phyloP scores from a whole-genome alignment of 73 alveolate species.

The Symbiodinium natans region DNA sequence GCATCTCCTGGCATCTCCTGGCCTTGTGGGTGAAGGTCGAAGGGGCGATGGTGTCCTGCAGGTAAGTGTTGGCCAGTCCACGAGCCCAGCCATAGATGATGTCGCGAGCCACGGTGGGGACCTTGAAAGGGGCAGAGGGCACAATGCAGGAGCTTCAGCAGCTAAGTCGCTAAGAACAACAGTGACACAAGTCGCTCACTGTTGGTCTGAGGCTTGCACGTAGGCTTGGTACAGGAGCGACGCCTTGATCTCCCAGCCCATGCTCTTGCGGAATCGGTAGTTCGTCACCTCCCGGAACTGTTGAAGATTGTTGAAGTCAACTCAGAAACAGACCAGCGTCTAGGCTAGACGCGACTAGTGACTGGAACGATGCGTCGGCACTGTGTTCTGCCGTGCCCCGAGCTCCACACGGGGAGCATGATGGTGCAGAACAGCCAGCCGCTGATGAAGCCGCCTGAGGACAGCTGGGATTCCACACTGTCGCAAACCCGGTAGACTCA shows the following conservation, averaged over 20 bases:
- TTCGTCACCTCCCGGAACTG: no score
- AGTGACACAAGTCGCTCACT: no score
- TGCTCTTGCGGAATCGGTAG: constrained; percentile 70
- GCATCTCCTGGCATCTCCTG: no score
- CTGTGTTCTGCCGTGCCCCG: no score
- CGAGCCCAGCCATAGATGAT: constrained; percentile 82
- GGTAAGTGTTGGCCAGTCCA: not conserved
- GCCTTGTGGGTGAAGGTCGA: constrained; percentile 13
- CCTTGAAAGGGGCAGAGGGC: no score
- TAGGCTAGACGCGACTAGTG: no score
- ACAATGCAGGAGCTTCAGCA: no score
- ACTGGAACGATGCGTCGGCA: no score
- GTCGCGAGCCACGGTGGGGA: constrained; percentile 77
- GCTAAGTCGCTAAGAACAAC: no score
- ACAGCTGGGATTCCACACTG: constrained; percentile 46
- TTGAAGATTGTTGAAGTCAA: no score
- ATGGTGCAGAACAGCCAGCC: constrained; percentile 78
- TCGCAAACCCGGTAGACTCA: not conserved
- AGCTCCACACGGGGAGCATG: constrained; percentile 63
- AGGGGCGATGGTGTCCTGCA: constrained; percentile 14
- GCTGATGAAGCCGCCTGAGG: constrained; percentile 35
- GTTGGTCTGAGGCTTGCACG: no score
- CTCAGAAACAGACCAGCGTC: no score
- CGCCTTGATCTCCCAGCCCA: constrained; percentile 89
- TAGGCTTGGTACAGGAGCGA: constrained; percentile 62